Evolutionary conservation across 106 monocot species (phyloP).

Genomic region (Posidonia australis): DNA sequence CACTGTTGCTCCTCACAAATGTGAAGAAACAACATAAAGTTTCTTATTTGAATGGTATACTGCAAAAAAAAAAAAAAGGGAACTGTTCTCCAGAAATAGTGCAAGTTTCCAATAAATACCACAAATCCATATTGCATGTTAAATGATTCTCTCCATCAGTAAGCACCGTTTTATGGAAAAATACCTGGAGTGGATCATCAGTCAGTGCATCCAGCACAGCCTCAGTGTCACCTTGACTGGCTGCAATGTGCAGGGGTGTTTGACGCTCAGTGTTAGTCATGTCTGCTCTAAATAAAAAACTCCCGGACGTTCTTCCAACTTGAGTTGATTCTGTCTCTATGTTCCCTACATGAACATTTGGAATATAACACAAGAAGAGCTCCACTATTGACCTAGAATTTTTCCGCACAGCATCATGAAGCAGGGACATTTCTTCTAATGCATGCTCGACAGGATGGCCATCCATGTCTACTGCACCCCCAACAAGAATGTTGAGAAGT

Average conservation of each 20-base stretch:
- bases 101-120: too few species aligned
- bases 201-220: conserved; percentile 65
- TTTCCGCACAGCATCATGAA: conserved; percentile 52
- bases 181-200: conserved; percentile 69
- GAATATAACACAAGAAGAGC: conserved; percentile 41
- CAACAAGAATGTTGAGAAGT: conserved; percentile 51
- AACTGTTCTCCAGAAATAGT: too few species aligned
- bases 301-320: not conserved
- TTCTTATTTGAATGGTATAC: too few species aligned
- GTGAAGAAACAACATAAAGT: too few species aligned
- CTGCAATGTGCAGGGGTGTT: conserved; percentile 78
- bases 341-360: conserved; percentile 6
- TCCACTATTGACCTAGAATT: conserved; percentile 51
- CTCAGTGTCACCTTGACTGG: conserved; percentile 28
- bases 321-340: not conserved
- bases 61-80: too few species aligned
- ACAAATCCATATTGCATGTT: too few species aligned
- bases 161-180: too few species aligned
- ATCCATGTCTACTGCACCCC: conserved; percentile 28
- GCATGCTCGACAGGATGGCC: conserved; percentile 23
- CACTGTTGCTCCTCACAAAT: not conserved
- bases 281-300: conserved; percentile 56
- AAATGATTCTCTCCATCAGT: too few species aligned
- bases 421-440: conserved; percentile 27
- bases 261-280: conserved; percentile 30